These are phyloP conservation scores for Glomus cerebriforme DNA, from an alignment of 192 early-diverging fungal species.

Conservation along the genomic window DNA sequence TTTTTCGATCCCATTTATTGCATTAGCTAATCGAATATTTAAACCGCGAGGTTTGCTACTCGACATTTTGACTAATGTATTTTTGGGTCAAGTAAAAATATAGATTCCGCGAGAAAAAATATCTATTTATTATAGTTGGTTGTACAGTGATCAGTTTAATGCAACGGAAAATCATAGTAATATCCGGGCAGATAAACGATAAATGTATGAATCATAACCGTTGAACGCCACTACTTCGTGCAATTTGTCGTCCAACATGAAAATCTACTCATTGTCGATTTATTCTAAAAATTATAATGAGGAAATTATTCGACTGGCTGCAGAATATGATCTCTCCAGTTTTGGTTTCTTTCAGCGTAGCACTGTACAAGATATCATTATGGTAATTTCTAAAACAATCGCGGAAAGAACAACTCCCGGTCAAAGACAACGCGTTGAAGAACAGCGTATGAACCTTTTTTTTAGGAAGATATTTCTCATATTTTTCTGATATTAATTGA, in stretches of 20 bases:
- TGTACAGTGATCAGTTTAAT: no score
- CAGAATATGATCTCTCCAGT: conserved; percentile 28
- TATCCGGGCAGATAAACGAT: no score
- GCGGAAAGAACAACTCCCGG: conserved; percentile 83
- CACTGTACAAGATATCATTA: conserved; percentile 84
- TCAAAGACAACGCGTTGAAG: conserved; percentile 77
- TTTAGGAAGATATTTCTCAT: not conserved
- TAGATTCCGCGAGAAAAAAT: no score
- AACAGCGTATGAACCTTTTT: conserved; percentile 60
- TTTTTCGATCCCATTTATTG: not conserved
- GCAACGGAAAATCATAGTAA: no score
- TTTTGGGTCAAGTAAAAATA: no score
- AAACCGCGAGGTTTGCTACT: not conserved
- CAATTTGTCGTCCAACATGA: conserved; percentile 12
- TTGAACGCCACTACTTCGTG: no score
- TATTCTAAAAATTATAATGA: not conserved
- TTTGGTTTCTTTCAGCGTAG: conserved; percentile 36
- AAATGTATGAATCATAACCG: no score
- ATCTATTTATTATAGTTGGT: no score
- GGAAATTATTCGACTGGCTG: not conserved
- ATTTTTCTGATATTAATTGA: not conserved
- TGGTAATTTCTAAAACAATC: conserved; percentile 80
- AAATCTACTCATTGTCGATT: conserved; percentile 21
- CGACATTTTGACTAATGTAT: not conserved
- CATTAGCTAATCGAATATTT: not conserved